A percentile compares a stretch with the other conserved stretches of the same genome.
Conservation (phyloP, 352 stramenopile genomes). For the Lagenidium sp. region DNA sequence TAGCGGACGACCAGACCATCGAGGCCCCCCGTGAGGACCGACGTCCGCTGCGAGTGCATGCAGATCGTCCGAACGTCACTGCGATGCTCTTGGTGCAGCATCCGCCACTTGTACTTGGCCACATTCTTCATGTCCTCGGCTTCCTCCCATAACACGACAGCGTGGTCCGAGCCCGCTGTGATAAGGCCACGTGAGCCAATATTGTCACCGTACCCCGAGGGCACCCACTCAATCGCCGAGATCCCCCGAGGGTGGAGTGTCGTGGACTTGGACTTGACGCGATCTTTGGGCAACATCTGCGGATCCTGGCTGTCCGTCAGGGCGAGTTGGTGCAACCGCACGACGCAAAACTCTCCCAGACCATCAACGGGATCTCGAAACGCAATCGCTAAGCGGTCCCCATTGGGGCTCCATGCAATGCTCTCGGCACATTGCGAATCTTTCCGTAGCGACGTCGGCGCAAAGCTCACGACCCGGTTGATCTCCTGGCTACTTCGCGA, state of each 20-base stretch:
- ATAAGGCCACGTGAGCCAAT: slow-evolving; percentile 45
- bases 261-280: slow-evolving; percentile 50
- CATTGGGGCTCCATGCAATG: slow-evolving; percentile 68
- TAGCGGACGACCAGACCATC: slow-evolving; percentile 68
- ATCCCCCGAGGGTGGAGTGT: slow-evolving; percentile 52
- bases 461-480: slow-evolving; percentile 47
- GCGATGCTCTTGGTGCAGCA: slow-evolving; percentile 64
- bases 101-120: slow-evolving; percentile 48
- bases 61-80: slow-evolving; percentile 73
- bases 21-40: slow-evolving; percentile 59
- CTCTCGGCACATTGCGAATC: slow-evolving; percentile 57
- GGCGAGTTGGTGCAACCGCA: slow-evolving; percentile 53
- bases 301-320: slow-evolving; percentile 31
- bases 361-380: slow-evolving; percentile 59
- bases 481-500: slow-evolving; percentile 47
- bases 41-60: slow-evolving; percentile 60
- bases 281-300: slow-evolving; percentile 38
- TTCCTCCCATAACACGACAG: slow-evolving; percentile 71
- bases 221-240: slow-evolving; percentile 63
- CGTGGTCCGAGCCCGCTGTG: slow-evolving; percentile 62
- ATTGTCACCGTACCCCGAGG: slow-evolving; percentile 29
- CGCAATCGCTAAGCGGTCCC: slow-evolving; percentile 64
- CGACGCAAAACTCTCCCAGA: slow-evolving; percentile 70
- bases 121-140: slow-evolving; percentile 19
- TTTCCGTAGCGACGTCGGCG: slow-evolving; percentile 46